Evolutionary conservation across 352 stramenopile genomes (phyloP).

Genomic region (Saprolegnia diclina): DNA sequence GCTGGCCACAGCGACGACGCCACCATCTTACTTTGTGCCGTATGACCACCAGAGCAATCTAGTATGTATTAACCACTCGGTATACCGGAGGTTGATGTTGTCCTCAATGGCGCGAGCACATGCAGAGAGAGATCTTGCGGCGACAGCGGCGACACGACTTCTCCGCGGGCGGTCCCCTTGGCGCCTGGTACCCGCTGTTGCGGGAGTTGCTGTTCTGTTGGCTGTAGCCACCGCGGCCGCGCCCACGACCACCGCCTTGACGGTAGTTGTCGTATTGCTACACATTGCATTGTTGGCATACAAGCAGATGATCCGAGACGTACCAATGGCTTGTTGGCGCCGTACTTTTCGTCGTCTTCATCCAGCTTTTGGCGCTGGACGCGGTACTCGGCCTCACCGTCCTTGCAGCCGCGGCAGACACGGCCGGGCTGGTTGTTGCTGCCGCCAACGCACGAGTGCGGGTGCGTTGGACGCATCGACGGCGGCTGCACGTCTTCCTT

Average conservation of each 20-base stretch:
- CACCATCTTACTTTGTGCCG: conserved; percentile 13
- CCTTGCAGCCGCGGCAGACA: conserved; percentile 17
- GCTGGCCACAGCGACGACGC: conserved; percentile 16
- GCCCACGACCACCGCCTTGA: neutral
- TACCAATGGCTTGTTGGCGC: conserved; percentile 13
- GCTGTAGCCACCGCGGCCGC: neutral
- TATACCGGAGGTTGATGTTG: neutral
- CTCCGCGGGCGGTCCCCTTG: conserved; percentile 1
- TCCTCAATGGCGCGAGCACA: neutral
- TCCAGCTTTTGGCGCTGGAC: conserved; percentile 12
- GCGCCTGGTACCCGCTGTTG: neutral
- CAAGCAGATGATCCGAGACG: neutral
- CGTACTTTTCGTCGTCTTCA: conserved; percentile 9
- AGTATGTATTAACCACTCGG: neutral
- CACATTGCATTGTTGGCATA: neutral
- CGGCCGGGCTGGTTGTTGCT: neutral
- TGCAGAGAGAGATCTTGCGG: conserved; percentile 16
- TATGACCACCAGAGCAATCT: neutral
- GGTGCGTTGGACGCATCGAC: neutral
- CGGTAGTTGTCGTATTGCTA: conserved; percentile 12
- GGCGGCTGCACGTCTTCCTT: conserved; percentile 4
- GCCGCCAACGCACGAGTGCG: conserved; percentile 1
- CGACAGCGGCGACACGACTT: conserved; percentile 17
- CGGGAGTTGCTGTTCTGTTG: neutral
- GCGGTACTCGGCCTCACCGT: conserved; percentile 12